These are phyloP conservation scores for Ochromonadaceae sp. DNA, from an alignment of 352 stramenopile species.

Conservation along the genomic window DNA sequence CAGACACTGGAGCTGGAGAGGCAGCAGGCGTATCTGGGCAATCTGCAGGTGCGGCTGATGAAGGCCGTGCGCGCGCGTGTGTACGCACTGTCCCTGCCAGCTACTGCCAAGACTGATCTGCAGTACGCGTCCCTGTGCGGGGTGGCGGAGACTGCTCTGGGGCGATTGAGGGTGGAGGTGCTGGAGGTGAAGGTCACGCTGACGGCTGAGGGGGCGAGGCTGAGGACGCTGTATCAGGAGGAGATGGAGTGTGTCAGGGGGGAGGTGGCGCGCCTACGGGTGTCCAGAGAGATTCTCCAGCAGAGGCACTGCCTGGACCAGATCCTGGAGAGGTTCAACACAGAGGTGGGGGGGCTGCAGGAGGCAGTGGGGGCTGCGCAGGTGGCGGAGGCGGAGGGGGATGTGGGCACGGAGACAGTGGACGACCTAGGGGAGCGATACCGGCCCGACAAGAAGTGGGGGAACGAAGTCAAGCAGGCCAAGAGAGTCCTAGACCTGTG, in stretches of 20 bases:
- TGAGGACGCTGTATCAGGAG: neutral
- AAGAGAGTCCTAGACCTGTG: neutral
- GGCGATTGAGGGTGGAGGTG: neutral
- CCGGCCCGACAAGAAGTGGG: neutral
- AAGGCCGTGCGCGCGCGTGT: neutral
- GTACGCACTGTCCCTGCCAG: neutral
- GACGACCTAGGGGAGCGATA: constrained; percentile 3
- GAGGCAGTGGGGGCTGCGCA: neutral
- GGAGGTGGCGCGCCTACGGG: neutral
- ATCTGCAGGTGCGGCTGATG: neutral
- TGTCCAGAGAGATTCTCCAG: constrained; percentile 1
- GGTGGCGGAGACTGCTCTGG: neutral
- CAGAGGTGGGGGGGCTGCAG: neutral
- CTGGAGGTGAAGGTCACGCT: neutral
- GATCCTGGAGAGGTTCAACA: neutral
- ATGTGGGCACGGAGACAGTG: neutral
- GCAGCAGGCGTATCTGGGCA: neutral
- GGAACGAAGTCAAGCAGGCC: neutral
- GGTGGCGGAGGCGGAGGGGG: neutral
- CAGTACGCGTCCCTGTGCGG: neutral
- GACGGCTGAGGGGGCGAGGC: neutral
- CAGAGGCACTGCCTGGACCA: neutral
- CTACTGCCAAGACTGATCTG: neutral
- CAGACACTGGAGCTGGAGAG: neutral
- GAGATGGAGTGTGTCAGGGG: neutral